phyloP scores from a whole-genome alignment of 163 green algal genomes.

The Scenedesmus sp. region DNA sequence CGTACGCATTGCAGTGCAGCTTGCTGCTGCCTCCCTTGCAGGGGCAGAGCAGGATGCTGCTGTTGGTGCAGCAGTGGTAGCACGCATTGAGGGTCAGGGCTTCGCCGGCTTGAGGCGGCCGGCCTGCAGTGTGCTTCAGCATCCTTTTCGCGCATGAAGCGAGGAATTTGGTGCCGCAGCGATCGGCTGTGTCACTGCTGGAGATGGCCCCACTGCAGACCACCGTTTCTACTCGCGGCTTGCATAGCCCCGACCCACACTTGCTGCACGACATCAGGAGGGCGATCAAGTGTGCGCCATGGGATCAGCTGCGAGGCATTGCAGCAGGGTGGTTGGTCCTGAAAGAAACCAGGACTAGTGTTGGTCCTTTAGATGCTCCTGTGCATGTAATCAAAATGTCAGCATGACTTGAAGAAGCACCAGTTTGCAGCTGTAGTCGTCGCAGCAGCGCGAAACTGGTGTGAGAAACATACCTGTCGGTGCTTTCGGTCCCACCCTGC shows the following conservation, averaged over 20 bases:
- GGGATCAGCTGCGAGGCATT: background rate
- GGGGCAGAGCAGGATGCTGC: background rate
- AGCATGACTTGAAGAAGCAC: background rate
- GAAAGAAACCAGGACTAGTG: background rate
- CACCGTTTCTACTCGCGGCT: background rate
- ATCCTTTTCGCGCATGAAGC: background rate
- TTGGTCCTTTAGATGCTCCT: background rate
- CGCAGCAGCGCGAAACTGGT: background rate
- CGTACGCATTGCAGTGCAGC: background rate
- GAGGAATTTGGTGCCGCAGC: background rate
- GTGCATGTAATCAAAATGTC: background rate
- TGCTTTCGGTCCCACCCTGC: constrained; percentile 3
- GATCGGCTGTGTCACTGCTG: background rate
- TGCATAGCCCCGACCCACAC: background rate
- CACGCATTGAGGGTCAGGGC: background rate
- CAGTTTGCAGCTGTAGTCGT: background rate
- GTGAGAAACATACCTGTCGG: background rate
- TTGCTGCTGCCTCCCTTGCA: constrained; percentile 14
- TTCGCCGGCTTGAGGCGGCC: background rate
- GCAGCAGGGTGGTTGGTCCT: background rate
- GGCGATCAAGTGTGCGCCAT: background rate
- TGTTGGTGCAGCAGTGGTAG: constrained; percentile 19
- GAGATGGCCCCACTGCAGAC: background rate
- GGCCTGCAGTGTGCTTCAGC: background rate
- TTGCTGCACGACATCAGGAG: background rate